Percentiles rank a stretch among this genome's conserved stretches.
Evolutionary conservation across 352 stramenopile genomes (phyloP).

Genomic region (Globisporangium uncinulatum): DNA sequence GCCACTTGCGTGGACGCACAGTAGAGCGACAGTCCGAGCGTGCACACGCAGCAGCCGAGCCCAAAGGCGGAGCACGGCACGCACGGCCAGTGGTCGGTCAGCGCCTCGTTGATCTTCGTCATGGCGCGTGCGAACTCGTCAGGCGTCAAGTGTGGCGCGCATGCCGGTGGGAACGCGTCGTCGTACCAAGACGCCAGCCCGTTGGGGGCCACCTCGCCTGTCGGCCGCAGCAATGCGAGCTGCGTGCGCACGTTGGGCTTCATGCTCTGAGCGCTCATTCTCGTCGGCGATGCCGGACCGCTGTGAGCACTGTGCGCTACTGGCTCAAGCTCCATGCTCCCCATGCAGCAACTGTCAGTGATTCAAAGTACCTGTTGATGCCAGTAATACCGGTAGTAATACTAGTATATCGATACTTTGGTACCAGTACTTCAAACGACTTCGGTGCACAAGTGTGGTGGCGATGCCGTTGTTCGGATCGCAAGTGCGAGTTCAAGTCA

Average conservation of each 20-base stretch:
- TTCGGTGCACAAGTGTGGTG: too few species aligned
- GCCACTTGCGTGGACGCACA: slow-evolving; percentile 67
- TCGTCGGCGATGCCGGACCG: background rate
- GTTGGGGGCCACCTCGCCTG: slow-evolving; percentile 18
- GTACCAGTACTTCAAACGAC: too few species aligned
- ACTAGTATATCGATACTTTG: too few species aligned
- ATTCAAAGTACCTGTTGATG: too few species aligned
- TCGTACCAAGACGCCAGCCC: slow-evolving; percentile 73
- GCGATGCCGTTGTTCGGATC: too few species aligned
- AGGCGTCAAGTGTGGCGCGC: slow-evolving; percentile 41
- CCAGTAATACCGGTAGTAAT: too few species aligned
- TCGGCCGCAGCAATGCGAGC: background rate
- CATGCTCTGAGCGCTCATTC: too few species aligned
- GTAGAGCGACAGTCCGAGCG: slow-evolving; percentile 75
- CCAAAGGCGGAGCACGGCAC: slow-evolving; percentile 73
- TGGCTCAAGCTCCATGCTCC: too few species aligned
- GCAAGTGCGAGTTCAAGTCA: slow-evolving; percentile 12
- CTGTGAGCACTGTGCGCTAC: too few species aligned
- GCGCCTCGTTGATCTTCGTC: slow-evolving; percentile 73
- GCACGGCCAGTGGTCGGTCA: slow-evolving; percentile 82
- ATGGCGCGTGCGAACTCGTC: slow-evolving; percentile 65
- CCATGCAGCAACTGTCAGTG: too few species aligned
- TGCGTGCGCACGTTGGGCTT: background rate
- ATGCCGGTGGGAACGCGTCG: slow-evolving; percentile 49
- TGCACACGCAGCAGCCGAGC: slow-evolving; percentile 82